Conservation (phyloP, 164 flowering plant genomes). For the Berberis thunbergii region DNA sequence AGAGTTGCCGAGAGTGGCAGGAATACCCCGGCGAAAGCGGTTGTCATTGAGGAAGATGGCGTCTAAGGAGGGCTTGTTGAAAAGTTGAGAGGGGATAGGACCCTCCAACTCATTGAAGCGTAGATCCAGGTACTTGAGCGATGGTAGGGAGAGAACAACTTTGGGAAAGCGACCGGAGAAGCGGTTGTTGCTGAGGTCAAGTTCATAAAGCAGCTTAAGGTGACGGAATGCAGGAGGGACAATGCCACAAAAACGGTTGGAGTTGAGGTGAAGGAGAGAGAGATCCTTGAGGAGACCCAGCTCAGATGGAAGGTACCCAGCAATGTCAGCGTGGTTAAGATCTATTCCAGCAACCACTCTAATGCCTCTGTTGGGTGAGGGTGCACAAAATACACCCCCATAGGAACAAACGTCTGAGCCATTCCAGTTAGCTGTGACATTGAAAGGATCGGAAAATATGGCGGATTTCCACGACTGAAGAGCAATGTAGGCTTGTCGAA, state of each 20-base stretch:
- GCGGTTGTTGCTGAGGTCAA: conserved; percentile 78
- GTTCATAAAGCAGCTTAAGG: conserved; percentile 56
- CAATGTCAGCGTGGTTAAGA: conserved; percentile 73
- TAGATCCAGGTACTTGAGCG: conserved; percentile 61
- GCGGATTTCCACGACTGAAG: conserved; percentile 61
- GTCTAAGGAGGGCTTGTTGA: conserved; percentile 50
- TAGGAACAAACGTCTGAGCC: conserved; percentile 69
- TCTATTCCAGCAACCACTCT: conserved; percentile 63
- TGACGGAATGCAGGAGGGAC: conserved; percentile 38
- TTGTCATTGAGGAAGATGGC: conserved; percentile 71
- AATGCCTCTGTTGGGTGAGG: conserved; percentile 12
- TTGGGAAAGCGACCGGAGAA: conserved; percentile 61
- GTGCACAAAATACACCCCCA: conserved; percentile 51
- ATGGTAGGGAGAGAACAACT: conserved; percentile 46
- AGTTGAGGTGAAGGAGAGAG: conserved; percentile 74
- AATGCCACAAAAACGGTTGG: conserved; percentile 73
- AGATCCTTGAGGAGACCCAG: conserved; percentile 66
- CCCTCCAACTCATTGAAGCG: conserved; percentile 87
- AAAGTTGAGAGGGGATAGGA: conserved; percentile 44
- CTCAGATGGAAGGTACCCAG: conserved; percentile 65
- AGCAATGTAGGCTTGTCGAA: conserved; percentile 61
- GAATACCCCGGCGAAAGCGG: conserved; percentile 55
- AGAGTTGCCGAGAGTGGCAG: conserved; percentile 65
- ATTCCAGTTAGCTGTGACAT: conserved; percentile 55
- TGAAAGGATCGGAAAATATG: conserved; percentile 63